These are phyloP conservation scores for Thielaviopsis populi DNA, from an alignment of 2,329 filamentous ascomycete species.

Conservation along the genomic window DNA sequence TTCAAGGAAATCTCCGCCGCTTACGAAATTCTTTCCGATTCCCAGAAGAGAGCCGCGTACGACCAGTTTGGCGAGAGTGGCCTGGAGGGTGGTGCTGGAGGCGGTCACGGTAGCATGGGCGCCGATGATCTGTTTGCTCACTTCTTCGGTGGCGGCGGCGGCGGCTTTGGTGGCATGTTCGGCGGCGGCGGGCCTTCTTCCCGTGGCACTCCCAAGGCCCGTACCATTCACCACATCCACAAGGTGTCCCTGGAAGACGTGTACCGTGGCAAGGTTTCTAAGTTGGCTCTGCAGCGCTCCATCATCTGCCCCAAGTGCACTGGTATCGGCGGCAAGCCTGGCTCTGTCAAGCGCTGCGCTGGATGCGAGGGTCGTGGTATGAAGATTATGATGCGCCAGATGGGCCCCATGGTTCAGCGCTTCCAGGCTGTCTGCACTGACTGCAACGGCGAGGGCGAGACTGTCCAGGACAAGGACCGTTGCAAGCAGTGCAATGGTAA, in stretches of 20 bases:
- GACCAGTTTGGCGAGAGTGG: constrained; percentile 97
- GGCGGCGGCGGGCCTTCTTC: constrained; percentile 71
- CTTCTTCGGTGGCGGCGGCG: constrained; percentile 76
- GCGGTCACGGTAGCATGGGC: constrained; percentile 69
- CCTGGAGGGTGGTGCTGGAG: constrained; percentile 60
- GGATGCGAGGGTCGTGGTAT: constrained; percentile 90
- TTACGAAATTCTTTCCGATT: constrained; percentile 86
- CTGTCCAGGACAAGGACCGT: constrained; percentile 89
- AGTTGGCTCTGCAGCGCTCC: constrained; percentile 91
- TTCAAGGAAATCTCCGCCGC: constrained; percentile 97
- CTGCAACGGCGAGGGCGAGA: constrained; percentile 94
- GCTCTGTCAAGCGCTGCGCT: constrained; percentile 82
- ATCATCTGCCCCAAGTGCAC: constrained; percentile 93
- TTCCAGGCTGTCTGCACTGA: constrained; percentile 99
- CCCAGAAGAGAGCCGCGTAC: constrained; percentile 82
- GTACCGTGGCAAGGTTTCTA: constrained; percentile 94
- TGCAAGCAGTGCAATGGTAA: constrained; percentile 95
- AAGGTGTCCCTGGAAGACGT: constrained; percentile 97
- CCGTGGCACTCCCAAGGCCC: constrained; percentile 70
- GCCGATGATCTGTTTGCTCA: constrained; percentile 93
- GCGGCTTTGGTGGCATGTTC: constrained; percentile 41
- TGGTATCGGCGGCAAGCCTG: constrained; percentile 89
- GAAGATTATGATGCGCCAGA: constrained; percentile 99
- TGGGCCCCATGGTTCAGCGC: constrained; percentile 99
- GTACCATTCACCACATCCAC: constrained; percentile 96